Percentiles rank a stretch among this genome's conserved stretches.
These are phyloP conservation scores for Colletotrichum lini DNA, from an alignment of 2,329 filamentous ascomycete species.

Conservation along the genomic window DNA sequence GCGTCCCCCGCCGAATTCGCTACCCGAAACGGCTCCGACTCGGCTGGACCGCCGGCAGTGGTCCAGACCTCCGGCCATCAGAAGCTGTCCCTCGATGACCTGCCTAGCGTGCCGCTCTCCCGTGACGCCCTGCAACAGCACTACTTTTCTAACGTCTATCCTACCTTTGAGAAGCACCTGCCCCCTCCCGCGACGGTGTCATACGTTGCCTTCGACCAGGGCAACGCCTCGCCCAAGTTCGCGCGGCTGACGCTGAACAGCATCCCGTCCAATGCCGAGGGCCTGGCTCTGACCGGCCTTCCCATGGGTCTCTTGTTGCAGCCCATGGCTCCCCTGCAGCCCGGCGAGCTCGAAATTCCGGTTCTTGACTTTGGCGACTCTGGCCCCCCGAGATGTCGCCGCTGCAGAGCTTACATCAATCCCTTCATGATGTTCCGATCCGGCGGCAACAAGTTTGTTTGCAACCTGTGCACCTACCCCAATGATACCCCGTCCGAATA, in stretches of 20 bases:
- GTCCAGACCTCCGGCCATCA: conserved; percentile 76
- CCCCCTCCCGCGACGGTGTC: conserved; percentile 90
- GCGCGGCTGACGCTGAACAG: conserved; percentile 93
- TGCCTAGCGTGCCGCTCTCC: conserved; percentile 90
- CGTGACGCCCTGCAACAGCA: conserved; percentile 87
- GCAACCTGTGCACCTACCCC: conserved; percentile 97
- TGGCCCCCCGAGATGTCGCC: conserved; percentile 90
- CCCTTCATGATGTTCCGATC: conserved; percentile 98
- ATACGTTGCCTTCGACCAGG: conserved; percentile 95
- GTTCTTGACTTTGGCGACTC: conserved; percentile 94
- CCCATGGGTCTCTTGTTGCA: conserved; percentile 92
- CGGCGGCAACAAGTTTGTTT: conserved; percentile 96
- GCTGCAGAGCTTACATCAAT: conserved; percentile 97
- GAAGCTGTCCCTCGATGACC: conserved; percentile 89
- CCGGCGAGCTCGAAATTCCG: conserved; percentile 89
- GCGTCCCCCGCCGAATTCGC: conserved; percentile 46
- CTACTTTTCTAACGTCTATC: conserved; percentile 90
- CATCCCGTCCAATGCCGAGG: conserved; percentile 87
- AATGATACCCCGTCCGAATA: conserved; percentile 95
- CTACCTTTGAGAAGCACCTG: conserved; percentile 94
- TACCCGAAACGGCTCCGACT: conserved; percentile 54
- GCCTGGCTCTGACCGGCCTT: conserved; percentile 83
- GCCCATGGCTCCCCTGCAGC: conserved; percentile 85
- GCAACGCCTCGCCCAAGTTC: conserved; percentile 95
- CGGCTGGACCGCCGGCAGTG: conserved; percentile 58